These are phyloP conservation scores for Grigorovia humatica DNA, from an alignment of 805 yeast genomes.

Conservation along the genomic window DNA sequence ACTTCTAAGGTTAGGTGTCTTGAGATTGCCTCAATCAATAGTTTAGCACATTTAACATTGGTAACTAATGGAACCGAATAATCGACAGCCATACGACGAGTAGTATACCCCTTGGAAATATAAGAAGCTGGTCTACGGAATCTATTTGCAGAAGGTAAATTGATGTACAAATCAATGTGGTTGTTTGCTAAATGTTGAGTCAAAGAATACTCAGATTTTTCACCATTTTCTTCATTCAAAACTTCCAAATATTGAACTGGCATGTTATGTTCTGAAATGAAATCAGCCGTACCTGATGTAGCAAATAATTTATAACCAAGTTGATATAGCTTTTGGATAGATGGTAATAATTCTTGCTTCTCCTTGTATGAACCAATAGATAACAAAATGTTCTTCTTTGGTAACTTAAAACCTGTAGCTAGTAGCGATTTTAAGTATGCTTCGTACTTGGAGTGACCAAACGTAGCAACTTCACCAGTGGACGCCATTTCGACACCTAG, in stretches of 20 bases:
- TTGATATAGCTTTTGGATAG: constrained; percentile 68
- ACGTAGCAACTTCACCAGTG: constrained; percentile 97
- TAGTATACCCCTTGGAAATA: constrained; percentile 92
- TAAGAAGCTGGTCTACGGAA: constrained; percentile 98
- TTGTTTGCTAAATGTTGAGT: constrained; percentile 95
- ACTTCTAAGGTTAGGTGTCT: constrained; percentile 59
- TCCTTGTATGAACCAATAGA: constrained; percentile 97
- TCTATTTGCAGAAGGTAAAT: constrained; percentile 92
- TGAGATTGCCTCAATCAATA: constrained; percentile 87
- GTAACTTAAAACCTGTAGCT: constrained; percentile 90
- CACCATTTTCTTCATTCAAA: constrained; percentile 60
- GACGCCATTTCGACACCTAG: constrained; percentile 99
- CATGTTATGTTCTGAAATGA: constrained; percentile 85
- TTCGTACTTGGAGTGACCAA: constrained; percentile 93
- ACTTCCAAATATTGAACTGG: constrained; percentile 95
- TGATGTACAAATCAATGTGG: constrained; percentile 90
- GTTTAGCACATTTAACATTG: constrained; percentile 93
- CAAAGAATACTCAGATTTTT: constrained; percentile 87
- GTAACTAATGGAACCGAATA: constrained; percentile 96
- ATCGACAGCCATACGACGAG: constrained; percentile 99
- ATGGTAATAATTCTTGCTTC: constrained; percentile 85
- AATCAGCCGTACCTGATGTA: constrained; percentile 98
- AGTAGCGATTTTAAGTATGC: constrained; percentile 91
- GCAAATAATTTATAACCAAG: constrained; percentile 89
- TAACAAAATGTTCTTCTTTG: constrained; percentile 86